Base-by-base conservation (phyloP, 83 land plant genomes). In the Diphasiastrum complanatum region DNA sequence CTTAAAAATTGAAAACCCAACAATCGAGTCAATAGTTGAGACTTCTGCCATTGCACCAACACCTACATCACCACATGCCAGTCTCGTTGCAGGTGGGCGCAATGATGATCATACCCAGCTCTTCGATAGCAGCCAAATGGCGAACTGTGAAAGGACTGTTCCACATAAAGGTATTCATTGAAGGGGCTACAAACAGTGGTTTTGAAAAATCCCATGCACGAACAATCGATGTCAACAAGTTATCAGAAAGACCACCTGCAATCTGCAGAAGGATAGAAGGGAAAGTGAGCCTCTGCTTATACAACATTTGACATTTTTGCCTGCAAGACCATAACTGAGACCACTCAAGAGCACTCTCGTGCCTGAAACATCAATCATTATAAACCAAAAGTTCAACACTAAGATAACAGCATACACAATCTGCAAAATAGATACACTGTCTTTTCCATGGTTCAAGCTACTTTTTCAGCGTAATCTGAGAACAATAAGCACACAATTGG, bases 1-100 rank as follows among this genome's bases (percentile, higher is more conserved):
- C n/a, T 38, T 69, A 30, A 55, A 36, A 12, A 75, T 22, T 11
- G 51, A 64, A 19, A 63, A 37, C 45, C 87, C 73, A 36, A 91
- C 69, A 25, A 83, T 76, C 1, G 79, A 61, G 60, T 75, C 78
- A 41, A 91, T 91, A 28, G 64, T 33, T 22, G 81, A 72, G 51
- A 95, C 90, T 59, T 91, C 97, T 56, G 95, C 90, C 97, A 91
- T 91, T 22, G 97, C 97, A 27, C 97, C 97, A 64, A 84, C 85
- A 5, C 97, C 97, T 52, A 73, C 78, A 53, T 87, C 97, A 19
- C 97, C 95, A 66, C 95, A 87, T 22, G 97, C 95, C 70, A 87
- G 65, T 60, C 70, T 66, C 71, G 87, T 91, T 18, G 95, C n/a
- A 40, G n/a, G 87, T 80, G 0, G 95, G 95, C 3, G 95, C 79